Percentiles rank a stretch among this genome's conserved stretches.
phyloP scores from a whole-genome alignment of 2,329 filamentous ascomycete genomes.

The Teratosphaeriaceae sp. region DNA sequence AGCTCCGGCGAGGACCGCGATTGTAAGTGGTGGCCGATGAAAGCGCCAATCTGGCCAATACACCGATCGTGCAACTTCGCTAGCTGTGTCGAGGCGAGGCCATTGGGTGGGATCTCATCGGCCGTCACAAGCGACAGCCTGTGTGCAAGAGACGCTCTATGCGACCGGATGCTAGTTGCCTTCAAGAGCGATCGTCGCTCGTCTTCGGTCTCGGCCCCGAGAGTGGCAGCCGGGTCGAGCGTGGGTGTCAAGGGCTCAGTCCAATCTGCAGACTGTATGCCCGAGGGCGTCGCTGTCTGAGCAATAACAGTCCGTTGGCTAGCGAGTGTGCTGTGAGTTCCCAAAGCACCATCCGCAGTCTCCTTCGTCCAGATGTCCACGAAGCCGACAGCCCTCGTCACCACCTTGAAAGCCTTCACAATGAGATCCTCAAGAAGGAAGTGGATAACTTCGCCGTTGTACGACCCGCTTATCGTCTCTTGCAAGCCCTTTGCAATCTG shows the following conservation, averaged over 20 bases:
- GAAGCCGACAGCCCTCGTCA: constrained; percentile 85
- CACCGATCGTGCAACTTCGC: constrained; percentile 79
- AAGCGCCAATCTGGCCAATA: constrained; percentile 82
- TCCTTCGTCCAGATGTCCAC: constrained; percentile 66
- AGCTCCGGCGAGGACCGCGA: constrained; percentile 85
- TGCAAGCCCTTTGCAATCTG: constrained; percentile 83
- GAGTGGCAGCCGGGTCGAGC: neutral
- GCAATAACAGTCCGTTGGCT: neutral
- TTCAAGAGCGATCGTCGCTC: neutral
- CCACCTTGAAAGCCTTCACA: constrained; percentile 85
- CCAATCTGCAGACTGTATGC: neutral
- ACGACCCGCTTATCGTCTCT: constrained; percentile 55
- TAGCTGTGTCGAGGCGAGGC: constrained; percentile 77
- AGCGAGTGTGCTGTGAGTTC: neutral
- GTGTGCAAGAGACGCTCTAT: constrained; percentile 19
- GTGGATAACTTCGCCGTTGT: constrained; percentile 55
- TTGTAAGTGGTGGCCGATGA: constrained; percentile 88
- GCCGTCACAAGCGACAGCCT: constrained; percentile 22
- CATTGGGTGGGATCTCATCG: constrained; percentile 37
- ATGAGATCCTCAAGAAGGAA: constrained; percentile 88
- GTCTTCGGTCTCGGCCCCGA: neutral
- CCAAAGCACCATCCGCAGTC: constrained; percentile 3
- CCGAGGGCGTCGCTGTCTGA: neutral
- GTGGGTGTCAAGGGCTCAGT: neutral
- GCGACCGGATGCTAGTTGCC: constrained; percentile 6